phyloP scores from a whole-genome alignment of 2,329 filamentous ascomycete genomes.

The Aspergillus sp. region DNA sequence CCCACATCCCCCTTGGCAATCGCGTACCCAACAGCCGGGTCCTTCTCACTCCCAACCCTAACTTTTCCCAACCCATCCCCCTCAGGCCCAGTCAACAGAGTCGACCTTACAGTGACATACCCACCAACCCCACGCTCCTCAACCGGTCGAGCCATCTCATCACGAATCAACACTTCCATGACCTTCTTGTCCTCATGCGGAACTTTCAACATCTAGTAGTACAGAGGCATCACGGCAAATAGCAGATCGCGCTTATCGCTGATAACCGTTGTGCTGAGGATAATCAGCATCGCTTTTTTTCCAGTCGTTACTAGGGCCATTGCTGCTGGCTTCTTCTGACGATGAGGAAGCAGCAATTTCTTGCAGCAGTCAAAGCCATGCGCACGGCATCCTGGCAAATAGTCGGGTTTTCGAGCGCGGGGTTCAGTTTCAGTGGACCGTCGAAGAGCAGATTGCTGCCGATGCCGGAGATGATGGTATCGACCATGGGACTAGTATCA shows the following conservation, averaged over 20 bases:
- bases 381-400: slow-evolving; percentile 27
- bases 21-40: too few species aligned
- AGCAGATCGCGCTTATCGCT: slow-evolving; percentile 26
- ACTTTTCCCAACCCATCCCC: too few species aligned
- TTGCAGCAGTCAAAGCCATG: slow-evolving; percentile 18
- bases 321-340: too few species aligned
- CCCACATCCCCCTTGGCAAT: too few species aligned
- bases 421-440: slow-evolving; percentile 18
- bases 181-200: slow-evolving; percentile 33
- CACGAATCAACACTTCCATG: slow-evolving; percentile 25
- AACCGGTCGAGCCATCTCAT: slow-evolving; percentile 12
- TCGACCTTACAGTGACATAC: not conserved
- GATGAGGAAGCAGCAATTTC: not conserved
- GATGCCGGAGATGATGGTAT: slow-evolving; percentile 44
- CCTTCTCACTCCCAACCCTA: too few species aligned
- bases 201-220: slow-evolving; percentile 23
- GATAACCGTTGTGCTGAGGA: slow-evolving; percentile 30
- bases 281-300: slow-evolving; percentile 19
- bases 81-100: not conserved
- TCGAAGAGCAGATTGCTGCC: slow-evolving; percentile 30
- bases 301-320: too few species aligned
- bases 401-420: slow-evolving; percentile 27
- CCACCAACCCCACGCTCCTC: slow-evolving; percentile 6
- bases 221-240: slow-evolving; percentile 24
- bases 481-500: slow-evolving; percentile 19